Conservation (phyloP, 768 basidiomycete genomes). For the Termitomyces sp. region DNA sequence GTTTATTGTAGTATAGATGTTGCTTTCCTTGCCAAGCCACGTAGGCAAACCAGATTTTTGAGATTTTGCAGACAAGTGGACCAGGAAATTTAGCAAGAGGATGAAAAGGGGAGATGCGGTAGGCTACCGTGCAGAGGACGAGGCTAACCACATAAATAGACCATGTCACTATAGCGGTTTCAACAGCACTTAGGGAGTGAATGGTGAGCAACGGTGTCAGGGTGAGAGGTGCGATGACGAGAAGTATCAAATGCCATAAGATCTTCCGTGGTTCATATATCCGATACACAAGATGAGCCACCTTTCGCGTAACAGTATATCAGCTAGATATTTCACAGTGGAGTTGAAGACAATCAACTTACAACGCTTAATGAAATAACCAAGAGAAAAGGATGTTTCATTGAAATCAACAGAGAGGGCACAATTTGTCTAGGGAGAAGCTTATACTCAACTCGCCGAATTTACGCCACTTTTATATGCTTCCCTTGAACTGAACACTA, state of each 20-base stretch:
- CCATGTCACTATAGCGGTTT: neutral
- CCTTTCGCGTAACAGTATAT: neutral
- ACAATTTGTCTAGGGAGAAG: neutral
- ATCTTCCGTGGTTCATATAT: neutral
- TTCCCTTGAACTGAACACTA: neutral
- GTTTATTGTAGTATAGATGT: conserved; percentile 32
- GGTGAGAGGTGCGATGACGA: neutral
- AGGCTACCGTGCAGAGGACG: neutral
- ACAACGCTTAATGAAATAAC: neutral
- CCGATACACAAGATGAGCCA: neutral
- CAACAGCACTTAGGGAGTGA: neutral
- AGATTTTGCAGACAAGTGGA: conserved; percentile 30
- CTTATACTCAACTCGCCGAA: neutral
- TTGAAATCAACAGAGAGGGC: neutral
- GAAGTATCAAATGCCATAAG: neutral
- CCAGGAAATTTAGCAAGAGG: conserved; percentile 18
- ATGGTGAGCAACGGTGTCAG: neutral
- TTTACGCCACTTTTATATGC: neutral
- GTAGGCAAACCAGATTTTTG: conserved; percentile 30
- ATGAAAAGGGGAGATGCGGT: neutral
- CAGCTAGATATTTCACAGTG: neutral
- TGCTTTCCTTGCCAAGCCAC: conserved; percentile 30
- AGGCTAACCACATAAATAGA: neutral
- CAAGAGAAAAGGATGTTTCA: neutral
- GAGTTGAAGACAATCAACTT: neutral